phyloP scores from a whole-genome alignment of 129 eudicot genomes.

The Heracleum sosnowskyi region DNA sequence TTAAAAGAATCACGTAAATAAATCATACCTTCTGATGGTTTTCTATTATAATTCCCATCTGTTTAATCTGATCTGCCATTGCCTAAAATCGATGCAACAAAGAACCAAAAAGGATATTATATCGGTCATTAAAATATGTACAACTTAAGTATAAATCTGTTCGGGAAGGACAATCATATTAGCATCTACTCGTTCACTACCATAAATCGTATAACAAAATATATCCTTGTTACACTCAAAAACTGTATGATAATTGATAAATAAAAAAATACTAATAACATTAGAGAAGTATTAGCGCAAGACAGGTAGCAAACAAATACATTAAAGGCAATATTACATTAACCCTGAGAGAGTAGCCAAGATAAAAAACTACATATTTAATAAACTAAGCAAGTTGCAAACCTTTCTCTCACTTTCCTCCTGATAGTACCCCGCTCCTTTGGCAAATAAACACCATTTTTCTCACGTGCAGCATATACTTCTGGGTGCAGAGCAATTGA shows the following conservation, averaged over 20 bases:
- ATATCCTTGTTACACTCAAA: background rate
- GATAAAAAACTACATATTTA: background rate
- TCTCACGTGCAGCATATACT: slow-evolving; percentile 93
- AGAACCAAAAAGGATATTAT: background rate
- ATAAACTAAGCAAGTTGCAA: background rate
- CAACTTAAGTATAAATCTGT: background rate
- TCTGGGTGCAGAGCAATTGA: slow-evolving; percentile 28
- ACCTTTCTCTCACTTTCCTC: slow-evolving; percentile 95
- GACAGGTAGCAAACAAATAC: background rate
- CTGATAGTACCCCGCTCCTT: slow-evolving; percentile 91
- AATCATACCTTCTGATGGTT: slow-evolving; percentile 59
- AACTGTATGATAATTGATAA: too few species aligned
- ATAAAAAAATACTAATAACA: background rate
- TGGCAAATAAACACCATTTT: slow-evolving; percentile 94
- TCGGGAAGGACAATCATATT: background rate
- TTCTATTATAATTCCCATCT: slow-evolving; percentile 72
- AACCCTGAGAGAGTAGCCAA: background rate
- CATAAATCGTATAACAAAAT: background rate
- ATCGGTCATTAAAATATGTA: background rate
- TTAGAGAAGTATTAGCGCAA: background rate
- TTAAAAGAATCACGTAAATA: background rate
- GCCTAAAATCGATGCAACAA: slow-evolving; percentile 32
- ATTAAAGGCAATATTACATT: background rate
- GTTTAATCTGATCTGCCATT: slow-evolving; percentile 91
- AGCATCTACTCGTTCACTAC: background rate